These are phyloP conservation scores for Catenaria anguillulae DNA, from an alignment of 371 early-diverging fungal species.

Conservation along the genomic window DNA sequence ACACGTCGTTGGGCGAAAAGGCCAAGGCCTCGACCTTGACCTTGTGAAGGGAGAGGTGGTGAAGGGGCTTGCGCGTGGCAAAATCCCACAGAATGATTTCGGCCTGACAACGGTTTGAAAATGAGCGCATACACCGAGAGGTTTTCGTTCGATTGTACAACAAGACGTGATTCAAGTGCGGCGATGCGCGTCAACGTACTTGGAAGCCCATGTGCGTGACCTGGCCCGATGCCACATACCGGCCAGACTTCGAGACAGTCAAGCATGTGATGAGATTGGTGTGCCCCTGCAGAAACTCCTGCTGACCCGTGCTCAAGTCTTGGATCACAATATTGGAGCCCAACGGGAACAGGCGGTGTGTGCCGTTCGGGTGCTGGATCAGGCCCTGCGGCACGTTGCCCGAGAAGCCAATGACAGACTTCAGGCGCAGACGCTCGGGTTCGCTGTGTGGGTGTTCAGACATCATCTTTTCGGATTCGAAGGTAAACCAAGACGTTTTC, in stretches of 20 bases:
- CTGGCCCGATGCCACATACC: constrained; percentile 31
- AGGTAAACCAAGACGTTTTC: too few species aligned
- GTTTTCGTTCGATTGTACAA: too few species aligned
- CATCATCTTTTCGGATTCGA: constrained; percentile 3
- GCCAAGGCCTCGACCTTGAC: constrained; percentile 36
- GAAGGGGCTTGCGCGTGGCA: constrained; percentile 17
- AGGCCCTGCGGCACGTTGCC: constrained; percentile 17
- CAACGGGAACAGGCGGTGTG: constrained; percentile 29
- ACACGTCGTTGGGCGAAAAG: constrained; percentile 27
- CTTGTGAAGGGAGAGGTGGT: constrained; percentile 31
- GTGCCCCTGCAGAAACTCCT: constrained; percentile 38
- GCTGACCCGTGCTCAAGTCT: constrained; percentile 13
- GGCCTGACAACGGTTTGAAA: too few species aligned
- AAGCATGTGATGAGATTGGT: constrained; percentile 32
- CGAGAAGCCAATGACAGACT: background rate
- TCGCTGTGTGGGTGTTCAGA: background rate
- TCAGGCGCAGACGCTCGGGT: background rate
- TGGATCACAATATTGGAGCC: constrained; percentile 34
- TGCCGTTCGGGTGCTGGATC: constrained; percentile 31
- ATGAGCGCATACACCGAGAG: too few species aligned
- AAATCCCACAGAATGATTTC: constrained; percentile 44
- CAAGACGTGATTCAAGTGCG: too few species aligned
- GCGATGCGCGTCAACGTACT: too few species aligned
- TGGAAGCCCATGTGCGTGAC: constrained; percentile 45
- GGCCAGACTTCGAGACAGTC: constrained; percentile 26